Evolutionary conservation across 192 early-diverging fungal genomes (phyloP), one percentile per base, ranked within the genome.

Genomic region (Phlyctochytrium planicorne): DNA sequence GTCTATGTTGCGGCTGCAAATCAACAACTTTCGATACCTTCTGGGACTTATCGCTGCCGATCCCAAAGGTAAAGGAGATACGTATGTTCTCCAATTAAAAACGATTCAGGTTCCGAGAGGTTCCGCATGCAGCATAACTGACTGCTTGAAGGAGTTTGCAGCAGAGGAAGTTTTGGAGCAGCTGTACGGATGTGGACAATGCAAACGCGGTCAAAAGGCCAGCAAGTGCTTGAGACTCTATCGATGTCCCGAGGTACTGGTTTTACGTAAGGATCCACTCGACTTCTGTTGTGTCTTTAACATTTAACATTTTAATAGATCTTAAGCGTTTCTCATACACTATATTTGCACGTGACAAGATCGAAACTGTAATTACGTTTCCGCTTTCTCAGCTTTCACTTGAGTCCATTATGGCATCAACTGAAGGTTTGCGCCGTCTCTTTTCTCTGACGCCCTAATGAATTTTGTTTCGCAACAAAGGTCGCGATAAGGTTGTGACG

Each of bases 141-240:
- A 73, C 56, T 94, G 91, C 52, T 62, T 94, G 36, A 62, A 72
- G 10, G 89, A 88, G 67, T 91, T 87, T 63, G 86, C 79, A 25
- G 78, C 76, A 31, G 76, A 89, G 57, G 92, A 93, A 71, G 56
- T 84, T 33, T 79, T 93, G 2, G 84, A 84, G 24, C 83, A 84
- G 24, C 78, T 81, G 4, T 89, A 92, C 76, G 80, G 85, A 65
- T 93, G 92, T 72, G 78, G 79, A 33, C 72, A 73, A 12, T 93
- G 92, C 66, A 82, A 87, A 59, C 50, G 61, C 60, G 24, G 30
- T 12, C 30, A 57, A 2, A 2, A 47, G 2, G 72, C 78, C 24
- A 70, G 57, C 61, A 86, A 86, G 62, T 34, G 57, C 27, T 37
- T 86, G 40, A 53, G 32, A 29, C 59, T 86, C 4, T 76, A 72